These are phyloP conservation scores for Tuber indicum DNA, from an alignment of 495 filamentous ascomycete species.

Conservation along the genomic window DNA sequence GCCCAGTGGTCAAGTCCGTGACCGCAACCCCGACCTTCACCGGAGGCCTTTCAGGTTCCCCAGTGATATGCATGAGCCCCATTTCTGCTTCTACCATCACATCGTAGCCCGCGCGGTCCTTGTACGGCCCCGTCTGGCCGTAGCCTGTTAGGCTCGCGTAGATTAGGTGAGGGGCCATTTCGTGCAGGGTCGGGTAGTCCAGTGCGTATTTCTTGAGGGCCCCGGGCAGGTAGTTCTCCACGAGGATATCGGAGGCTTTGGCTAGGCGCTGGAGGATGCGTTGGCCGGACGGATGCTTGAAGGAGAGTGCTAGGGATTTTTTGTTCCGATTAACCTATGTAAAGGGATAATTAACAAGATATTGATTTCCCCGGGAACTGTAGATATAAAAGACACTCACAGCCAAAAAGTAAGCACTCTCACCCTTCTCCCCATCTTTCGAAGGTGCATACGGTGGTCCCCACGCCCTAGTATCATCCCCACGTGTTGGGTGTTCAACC, in stretches of 20 bases:
- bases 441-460: conserved; percentile 83
- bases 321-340: conserved; percentile 55
- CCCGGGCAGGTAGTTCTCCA: conserved; percentile 94
- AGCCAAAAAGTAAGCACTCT: conserved; percentile 89
- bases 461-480: conserved; percentile 95
- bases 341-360: not conserved
- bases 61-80: conserved; percentile 97
- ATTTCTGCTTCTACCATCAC: conserved; percentile 99
- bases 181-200: conserved; percentile 70
- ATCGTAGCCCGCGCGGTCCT: conserved; percentile 85
- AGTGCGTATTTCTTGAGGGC: conserved; percentile 84
- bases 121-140: conserved; percentile 90
- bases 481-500: conserved; percentile 82
- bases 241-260: conserved; percentile 79
- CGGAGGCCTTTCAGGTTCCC: conserved; percentile 74
- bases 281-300: conserved; percentile 73
- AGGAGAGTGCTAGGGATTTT: conserved; percentile 85
- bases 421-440: conserved; percentile 71
- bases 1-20: conserved; percentile 87
- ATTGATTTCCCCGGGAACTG: not conserved
- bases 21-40: conserved; percentile 97
- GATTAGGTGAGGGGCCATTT: conserved; percentile 72
- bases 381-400: conserved; percentile 48
- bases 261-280: conserved; percentile 79
- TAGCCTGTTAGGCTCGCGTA: conserved; percentile 64